Evolutionary conservation across 208 protist species (phyloP).

Genomic region (Naegleria lovaniensis): DNA sequence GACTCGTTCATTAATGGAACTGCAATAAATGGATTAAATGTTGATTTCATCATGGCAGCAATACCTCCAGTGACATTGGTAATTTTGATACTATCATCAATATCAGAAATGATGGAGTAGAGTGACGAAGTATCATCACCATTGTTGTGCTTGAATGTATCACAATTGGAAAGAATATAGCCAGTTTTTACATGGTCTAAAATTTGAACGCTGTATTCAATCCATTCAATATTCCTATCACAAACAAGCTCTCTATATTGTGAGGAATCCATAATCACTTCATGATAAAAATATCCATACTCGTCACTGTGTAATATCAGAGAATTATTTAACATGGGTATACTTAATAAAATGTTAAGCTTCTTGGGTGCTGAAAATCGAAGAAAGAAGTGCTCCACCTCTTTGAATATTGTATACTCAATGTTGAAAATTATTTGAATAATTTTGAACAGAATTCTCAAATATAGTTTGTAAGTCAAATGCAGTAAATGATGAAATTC

Average conservation of each 20-base stretch:
- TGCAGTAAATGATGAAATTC: background rate
- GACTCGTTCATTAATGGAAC: background rate
- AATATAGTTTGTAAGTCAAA: background rate
- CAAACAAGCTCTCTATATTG: background rate
- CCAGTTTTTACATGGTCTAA: background rate
- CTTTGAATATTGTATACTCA: background rate
- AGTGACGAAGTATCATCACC: background rate
- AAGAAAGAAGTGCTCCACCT: background rate
- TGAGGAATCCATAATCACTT: background rate
- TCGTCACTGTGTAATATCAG: background rate
- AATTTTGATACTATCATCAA: background rate
- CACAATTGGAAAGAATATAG: background rate
- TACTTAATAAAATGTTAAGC: background rate
- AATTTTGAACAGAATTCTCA: background rate
- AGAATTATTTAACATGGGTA: background rate
- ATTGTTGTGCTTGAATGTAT: background rate
- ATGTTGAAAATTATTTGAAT: background rate
- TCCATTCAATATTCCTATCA: background rate
- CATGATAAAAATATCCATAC: conserved; percentile 4
- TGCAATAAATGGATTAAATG: background rate
- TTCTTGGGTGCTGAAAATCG: background rate
- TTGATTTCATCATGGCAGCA: background rate
- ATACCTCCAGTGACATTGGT: background rate
- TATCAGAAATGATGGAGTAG: background rate
- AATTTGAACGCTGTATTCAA: background rate